phyloP scores from a whole-genome alignment of 768 basidiomycete genomes.

The Naematelia aurantialba region DNA sequence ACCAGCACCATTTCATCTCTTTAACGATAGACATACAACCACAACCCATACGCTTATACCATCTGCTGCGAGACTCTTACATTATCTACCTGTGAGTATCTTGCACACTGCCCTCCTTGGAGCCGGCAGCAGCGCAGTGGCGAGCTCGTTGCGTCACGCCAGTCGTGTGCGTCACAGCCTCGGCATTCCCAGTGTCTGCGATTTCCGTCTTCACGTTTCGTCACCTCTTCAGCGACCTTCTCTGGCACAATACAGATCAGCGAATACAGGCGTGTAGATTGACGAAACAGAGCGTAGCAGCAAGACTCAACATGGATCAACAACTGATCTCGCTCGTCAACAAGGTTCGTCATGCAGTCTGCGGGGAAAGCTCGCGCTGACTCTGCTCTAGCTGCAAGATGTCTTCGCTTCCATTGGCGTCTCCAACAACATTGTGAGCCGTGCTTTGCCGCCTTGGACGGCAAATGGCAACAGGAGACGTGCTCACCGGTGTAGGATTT shows the following conservation, averaged over 20 bases:
- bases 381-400: slow-evolving; percentile 19
- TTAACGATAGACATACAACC: no score
- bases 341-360: slow-evolving; percentile 47
- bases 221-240: background rate
- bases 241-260: background rate
- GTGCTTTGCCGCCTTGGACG: background rate
- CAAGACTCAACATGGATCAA: slow-evolving; percentile 46
- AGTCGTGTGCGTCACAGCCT: slow-evolving; percentile 15
- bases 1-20: no score
- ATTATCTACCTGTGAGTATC: no score
- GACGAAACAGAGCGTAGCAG: background rate
- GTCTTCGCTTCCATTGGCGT: slow-evolving; percentile 21
- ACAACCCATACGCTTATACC: no score
- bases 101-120: no score
- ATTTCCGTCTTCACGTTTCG: background rate
- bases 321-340: slow-evolving; percentile 52
- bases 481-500: slow-evolving; percentile 46
- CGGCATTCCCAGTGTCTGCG: background rate
- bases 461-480: background rate
- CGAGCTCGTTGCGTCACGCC: background rate
- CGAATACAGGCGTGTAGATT: background rate
- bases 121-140: no score
- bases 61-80: no score
- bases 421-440: slow-evolving; percentile 21
- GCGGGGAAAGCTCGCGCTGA: slow-evolving; percentile 2